A percentile compares a stretch with the other conserved stretches of the same genome.
Evolutionary conservation across 768 basidiomycete genomes (phyloP).

Genomic region (Mycena maculata): DNA sequence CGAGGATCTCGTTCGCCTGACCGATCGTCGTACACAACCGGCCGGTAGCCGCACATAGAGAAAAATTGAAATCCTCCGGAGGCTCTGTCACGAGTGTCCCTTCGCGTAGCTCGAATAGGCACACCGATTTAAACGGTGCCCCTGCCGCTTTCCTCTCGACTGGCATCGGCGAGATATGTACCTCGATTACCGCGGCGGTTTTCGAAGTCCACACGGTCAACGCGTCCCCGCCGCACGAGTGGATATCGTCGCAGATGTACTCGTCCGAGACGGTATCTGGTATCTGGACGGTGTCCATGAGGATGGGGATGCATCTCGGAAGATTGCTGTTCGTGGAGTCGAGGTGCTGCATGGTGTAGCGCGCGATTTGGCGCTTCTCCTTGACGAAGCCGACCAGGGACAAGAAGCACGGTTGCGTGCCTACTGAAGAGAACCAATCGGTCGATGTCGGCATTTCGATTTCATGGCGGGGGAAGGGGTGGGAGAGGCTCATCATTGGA

Average conservation of each 20-base stretch:
- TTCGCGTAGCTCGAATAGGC: not conserved
- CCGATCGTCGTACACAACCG: conserved; percentile 11
- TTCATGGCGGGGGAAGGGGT: not conserved
- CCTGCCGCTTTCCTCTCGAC: not conserved
- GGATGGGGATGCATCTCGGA: conserved; percentile 13
- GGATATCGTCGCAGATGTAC: not conserved
- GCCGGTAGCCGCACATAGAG: conserved; percentile 5
- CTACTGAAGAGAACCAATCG: conserved; percentile 1
- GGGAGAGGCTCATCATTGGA: conserved; percentile 6
- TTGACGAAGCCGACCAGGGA: not conserved
- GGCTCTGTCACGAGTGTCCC: not conserved
- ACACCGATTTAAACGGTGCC: not conserved
- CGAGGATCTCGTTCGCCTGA: conserved; percentile 7
- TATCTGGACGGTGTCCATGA: not conserved
- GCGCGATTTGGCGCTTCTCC: not conserved
- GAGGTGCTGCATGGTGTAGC: conserved; percentile 20
- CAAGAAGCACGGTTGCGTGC: conserved; percentile 7
- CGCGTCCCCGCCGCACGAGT: conserved; percentile 1
- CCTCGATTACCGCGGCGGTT: not conserved
- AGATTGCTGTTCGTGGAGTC: conserved; percentile 1
- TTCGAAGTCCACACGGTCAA: not conserved
- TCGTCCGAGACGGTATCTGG: not conserved
- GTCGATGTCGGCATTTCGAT: not conserved
- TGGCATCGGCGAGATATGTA: conserved; percentile 6
- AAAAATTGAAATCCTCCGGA: not conserved